A percentile compares a stretch with the other conserved stretches of the same genome.
Evolutionary conservation across 495 filamentous ascomycete genomes (phyloP).

Genomic region (Cercophora sp.): DNA sequence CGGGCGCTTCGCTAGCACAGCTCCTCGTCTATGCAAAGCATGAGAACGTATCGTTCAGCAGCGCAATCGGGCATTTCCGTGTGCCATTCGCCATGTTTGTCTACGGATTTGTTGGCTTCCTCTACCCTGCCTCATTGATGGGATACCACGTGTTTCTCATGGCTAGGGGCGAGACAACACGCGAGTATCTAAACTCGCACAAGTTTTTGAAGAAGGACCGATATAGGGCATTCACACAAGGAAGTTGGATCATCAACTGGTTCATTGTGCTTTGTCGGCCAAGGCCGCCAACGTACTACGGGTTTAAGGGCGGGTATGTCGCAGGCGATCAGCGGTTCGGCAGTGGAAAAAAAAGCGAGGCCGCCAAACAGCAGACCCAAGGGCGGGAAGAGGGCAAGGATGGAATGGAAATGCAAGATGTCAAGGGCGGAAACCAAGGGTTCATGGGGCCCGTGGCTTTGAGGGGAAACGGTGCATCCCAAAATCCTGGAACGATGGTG

Average conservation of each 20-base stretch:
- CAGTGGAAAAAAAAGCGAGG: neutral
- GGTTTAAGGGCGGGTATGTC: slow-evolving; percentile 73
- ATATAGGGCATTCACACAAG: slow-evolving; percentile 85
- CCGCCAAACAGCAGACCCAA: neutral
- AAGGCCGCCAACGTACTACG: slow-evolving; percentile 82
- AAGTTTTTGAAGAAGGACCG: slow-evolving; percentile 90
- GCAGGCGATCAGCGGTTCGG: slow-evolving; percentile 83
- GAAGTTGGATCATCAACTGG: slow-evolving; percentile 73
- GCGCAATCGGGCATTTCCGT: slow-evolving; percentile 62
- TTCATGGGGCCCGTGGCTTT: slow-evolving; percentile 35
- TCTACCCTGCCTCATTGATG: slow-evolving; percentile 81
- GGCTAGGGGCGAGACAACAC: slow-evolving; percentile 85
- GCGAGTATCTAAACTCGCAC: slow-evolving; percentile 92
- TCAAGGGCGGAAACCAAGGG: slow-evolving; percentile 16
- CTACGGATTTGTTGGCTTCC: slow-evolving; percentile 66
- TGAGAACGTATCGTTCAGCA: slow-evolving; percentile 59
- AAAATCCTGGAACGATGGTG: too few species aligned
- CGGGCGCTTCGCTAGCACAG: slow-evolving; percentile 73
- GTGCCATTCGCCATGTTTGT: slow-evolving; percentile 89
- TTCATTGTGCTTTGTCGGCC: slow-evolving; percentile 75
- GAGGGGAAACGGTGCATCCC: neutral
- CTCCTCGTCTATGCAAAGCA: slow-evolving; percentile 64
- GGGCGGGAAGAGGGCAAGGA: slow-evolving; percentile 21
- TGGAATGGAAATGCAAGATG: slow-evolving; percentile 45
- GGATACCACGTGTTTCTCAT: slow-evolving; percentile 88